phyloP scores from a whole-genome alignment of 495 filamentous ascomycete genomes.

The Acidiella bohemica region DNA sequence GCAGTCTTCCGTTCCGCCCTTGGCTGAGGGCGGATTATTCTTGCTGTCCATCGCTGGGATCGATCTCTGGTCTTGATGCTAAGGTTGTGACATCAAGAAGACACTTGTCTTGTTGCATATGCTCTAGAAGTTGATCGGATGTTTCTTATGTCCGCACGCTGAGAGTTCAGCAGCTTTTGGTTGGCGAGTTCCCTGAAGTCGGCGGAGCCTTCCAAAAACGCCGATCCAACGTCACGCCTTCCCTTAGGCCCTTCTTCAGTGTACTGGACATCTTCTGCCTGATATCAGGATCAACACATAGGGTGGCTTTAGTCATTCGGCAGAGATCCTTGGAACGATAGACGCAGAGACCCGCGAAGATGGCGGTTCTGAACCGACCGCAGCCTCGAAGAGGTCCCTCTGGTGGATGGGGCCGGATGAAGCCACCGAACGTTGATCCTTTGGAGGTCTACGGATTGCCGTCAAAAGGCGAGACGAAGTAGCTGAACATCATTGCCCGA shows the following conservation, averaged over 20 bases:
- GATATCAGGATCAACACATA: too few species aligned
- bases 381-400: constrained; percentile 35
- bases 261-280: too few species aligned
- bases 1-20: constrained; percentile 4
- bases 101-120: neutral
- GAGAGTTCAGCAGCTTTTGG: too few species aligned
- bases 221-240: too few species aligned
- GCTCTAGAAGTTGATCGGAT: too few species aligned
- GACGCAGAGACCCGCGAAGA: too few species aligned
- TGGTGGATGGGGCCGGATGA: constrained; percentile 54
- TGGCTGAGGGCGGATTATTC: constrained; percentile 7
- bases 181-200: too few species aligned
- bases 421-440: constrained; percentile 54
- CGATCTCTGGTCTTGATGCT: neutral
- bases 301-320: too few species aligned
- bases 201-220: too few species aligned
- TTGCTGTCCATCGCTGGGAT: constrained; percentile 20
- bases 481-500: neutral
- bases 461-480: constrained; percentile 65
- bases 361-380: constrained; percentile 21
- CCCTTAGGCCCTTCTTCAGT: too few species aligned
- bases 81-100: neutral
- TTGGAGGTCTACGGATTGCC: constrained; percentile 67
- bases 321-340: too few species aligned
- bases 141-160: too few species aligned